Conservation (phyloP, 192 early-diverging fungal species). For the Dissophora ornata region DNA sequence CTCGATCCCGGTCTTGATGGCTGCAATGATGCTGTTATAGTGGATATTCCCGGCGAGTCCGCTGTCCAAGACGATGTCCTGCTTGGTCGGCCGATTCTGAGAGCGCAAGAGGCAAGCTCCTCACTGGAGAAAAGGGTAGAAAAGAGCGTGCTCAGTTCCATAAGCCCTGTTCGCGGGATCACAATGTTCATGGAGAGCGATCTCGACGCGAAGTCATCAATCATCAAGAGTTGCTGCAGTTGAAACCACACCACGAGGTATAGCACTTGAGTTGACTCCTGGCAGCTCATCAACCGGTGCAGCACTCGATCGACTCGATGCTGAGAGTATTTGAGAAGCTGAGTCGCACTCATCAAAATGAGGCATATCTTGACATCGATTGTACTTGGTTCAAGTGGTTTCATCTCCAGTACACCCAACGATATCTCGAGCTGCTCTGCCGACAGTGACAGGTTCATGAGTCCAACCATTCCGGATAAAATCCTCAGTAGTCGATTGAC, state of each 20-base stretch:
- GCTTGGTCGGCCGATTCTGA: constrained; percentile 14
- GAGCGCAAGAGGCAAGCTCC: constrained; percentile 35
- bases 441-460: constrained; percentile 32
- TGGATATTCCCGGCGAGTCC: background rate
- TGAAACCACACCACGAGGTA: constrained; percentile 30
- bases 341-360: constrained; percentile 41
- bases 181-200: constrained; percentile 42
- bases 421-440: constrained; percentile 45
- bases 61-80: background rate
- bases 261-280: constrained; percentile 34
- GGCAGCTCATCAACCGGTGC: constrained; percentile 19
- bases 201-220: constrained; percentile 41
- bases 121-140: constrained; percentile 21
- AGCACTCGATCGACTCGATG: constrained; percentile 24
- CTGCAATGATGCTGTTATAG: background rate
- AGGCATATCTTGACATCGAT: constrained; percentile 44
- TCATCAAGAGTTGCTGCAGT: constrained; percentile 21
- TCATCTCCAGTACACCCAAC: constrained; percentile 35
- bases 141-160: constrained; percentile 27
- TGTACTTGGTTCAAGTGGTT: constrained; percentile 28
- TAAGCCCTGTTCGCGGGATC: constrained; percentile 29
- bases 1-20: background rate
- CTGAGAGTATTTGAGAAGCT: constrained; percentile 38
- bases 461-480: constrained; percentile 43
- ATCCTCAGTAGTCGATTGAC: constrained; percentile 40